These are phyloP conservation scores for Striga asiatica DNA, from an alignment of 257 asterid species.

Conservation along the genomic window DNA sequence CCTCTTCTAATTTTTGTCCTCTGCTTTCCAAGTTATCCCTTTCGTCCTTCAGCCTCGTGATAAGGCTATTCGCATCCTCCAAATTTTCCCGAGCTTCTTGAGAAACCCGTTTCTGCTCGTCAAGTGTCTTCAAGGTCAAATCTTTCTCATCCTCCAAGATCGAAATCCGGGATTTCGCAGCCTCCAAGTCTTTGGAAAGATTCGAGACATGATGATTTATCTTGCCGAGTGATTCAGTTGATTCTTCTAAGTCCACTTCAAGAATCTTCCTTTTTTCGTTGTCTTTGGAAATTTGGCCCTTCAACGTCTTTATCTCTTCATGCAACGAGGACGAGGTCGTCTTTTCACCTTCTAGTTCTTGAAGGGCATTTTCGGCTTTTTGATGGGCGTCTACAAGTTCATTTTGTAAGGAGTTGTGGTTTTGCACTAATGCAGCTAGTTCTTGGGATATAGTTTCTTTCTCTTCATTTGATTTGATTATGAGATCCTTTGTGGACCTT, in stretches of 20 bases:
- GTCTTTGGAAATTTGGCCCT: constrained; percentile 30
- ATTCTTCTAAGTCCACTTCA: constrained; percentile 43
- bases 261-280: constrained; percentile 38
- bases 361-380: constrained; percentile 33
- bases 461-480: constrained; percentile 36
- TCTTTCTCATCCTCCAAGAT: constrained; percentile 57
- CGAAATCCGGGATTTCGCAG: constrained; percentile 35
- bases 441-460: constrained; percentile 24
- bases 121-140: constrained; percentile 30
- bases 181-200: constrained; percentile 43
- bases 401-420: constrained; percentile 33
- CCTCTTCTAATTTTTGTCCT: constrained; percentile 56
- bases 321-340: constrained; percentile 27
- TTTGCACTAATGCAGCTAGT: constrained; percentile 29
- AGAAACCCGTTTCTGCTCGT: constrained; percentile 42
- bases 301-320: constrained; percentile 37
- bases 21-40: constrained; percentile 44
- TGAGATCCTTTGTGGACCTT: constrained; percentile 33
- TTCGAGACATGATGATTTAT: constrained; percentile 32
- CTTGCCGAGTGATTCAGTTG: constrained; percentile 49
- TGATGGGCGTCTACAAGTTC: constrained; percentile 43
- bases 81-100: constrained; percentile 56
- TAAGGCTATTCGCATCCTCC: constrained; percentile 68
- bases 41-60: constrained; percentile 54
- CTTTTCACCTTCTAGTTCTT: constrained; percentile 45